Evolutionary conservation across 805 yeast genomes (phyloP).

Genomic region (Alloascoidea hylecoeti): DNA sequence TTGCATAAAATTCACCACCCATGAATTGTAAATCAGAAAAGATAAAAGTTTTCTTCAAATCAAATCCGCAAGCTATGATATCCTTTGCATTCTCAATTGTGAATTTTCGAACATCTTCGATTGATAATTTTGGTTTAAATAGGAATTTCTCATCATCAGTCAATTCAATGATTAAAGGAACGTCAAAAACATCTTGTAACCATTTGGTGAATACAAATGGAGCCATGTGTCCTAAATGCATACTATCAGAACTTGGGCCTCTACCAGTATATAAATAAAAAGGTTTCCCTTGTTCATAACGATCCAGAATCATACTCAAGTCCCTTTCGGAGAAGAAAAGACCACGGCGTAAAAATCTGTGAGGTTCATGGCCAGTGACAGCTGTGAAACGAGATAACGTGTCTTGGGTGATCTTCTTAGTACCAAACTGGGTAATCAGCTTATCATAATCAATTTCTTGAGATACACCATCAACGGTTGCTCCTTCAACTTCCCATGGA

Average conservation of each 20-base stretch:
- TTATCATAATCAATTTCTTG: slow-evolving; percentile 88
- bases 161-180: slow-evolving; percentile 82
- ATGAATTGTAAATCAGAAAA: slow-evolving; percentile 87
- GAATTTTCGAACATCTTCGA: slow-evolving; percentile 74
- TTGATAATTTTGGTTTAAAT: slow-evolving; percentile 81
- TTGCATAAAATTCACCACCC: slow-evolving; percentile 91
- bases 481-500: slow-evolving; percentile 99
- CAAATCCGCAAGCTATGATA: slow-evolving; percentile 87
- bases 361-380: slow-evolving; percentile 87
- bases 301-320: slow-evolving; percentile 51
- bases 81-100: slow-evolving; percentile 82
- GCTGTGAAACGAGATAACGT: slow-evolving; percentile 60
- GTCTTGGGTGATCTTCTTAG: slow-evolving; percentile 54
- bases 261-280: slow-evolving; percentile 95
- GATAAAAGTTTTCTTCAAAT: slow-evolving; percentile 88
- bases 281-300: slow-evolving; percentile 90
- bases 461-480: slow-evolving; percentile 88
- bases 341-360: slow-evolving; percentile 80
- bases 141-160: slow-evolving; percentile 96
- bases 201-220: slow-evolving; percentile 94
- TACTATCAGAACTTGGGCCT: slow-evolving; percentile 88
- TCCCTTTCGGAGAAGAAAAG: slow-evolving; percentile 81
- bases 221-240: slow-evolving; percentile 95
- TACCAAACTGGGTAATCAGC: slow-evolving; percentile 78
- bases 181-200: slow-evolving; percentile 97